Percentiles rank a stretch among this genome's conserved stretches.
Conservation (phyloP, 2,329 filamentous ascomycete genomes). For the Cytospora piceicola region DNA sequence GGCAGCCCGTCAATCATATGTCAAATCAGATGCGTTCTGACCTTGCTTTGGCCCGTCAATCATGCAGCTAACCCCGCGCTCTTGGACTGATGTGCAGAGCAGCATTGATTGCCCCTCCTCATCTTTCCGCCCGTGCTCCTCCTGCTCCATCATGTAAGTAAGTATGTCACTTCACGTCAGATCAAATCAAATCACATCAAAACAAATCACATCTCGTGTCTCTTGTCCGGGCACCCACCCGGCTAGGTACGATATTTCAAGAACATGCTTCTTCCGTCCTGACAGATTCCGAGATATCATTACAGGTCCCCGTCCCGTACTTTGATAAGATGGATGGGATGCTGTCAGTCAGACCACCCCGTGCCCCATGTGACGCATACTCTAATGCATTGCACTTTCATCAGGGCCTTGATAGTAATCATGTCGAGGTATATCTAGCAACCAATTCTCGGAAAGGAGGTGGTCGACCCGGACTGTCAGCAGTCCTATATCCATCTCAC, state of each 20-base stretch:
- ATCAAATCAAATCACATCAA: too few species aligned
- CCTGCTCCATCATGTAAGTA: too few species aligned
- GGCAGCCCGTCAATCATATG: background rate
- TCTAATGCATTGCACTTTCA: background rate
- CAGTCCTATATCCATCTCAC: conserved; percentile 19
- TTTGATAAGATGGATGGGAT: too few species aligned
- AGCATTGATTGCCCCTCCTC: conserved; percentile 1
- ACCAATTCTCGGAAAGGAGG: background rate
- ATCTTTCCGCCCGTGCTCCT: background rate
- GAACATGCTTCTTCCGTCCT: too few species aligned
- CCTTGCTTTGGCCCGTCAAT: conserved; percentile 6
- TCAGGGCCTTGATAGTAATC: background rate
- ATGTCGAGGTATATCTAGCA: background rate
- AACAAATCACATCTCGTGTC: too few species aligned
- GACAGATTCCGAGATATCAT: too few species aligned
- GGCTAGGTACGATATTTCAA: too few species aligned
- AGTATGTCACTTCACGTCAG: too few species aligned
- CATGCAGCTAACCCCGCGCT: conserved; percentile 23
- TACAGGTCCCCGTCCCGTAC: background rate
- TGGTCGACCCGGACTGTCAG: conserved; percentile 15
- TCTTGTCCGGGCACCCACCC: too few species aligned
- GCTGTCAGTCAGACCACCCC: too few species aligned
- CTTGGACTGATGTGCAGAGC: background rate
- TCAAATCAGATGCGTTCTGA: conserved; percentile 10
- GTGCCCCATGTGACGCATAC: background rate